Base-by-base conservation (phyloP, 192 early-diverging fungal species). In the Cladochytrium replicatum region DNA sequence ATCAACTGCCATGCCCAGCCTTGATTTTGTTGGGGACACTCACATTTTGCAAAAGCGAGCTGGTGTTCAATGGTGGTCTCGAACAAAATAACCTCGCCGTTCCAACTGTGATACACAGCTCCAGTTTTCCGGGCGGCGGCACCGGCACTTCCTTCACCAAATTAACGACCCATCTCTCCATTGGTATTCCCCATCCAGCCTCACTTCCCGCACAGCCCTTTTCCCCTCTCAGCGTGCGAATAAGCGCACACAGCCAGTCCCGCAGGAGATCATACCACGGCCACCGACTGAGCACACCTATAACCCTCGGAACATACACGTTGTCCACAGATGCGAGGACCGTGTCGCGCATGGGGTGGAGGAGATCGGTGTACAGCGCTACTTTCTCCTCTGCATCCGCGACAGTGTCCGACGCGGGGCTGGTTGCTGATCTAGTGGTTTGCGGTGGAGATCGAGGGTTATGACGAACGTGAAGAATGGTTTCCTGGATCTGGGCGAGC, bases 111-210 rank as follows among this genome's bases (percentile, higher is more conserved):
- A 89, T 68, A 11, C 74, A 74, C 5, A 88, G 63, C 55, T 89
- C 86, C 22, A 84, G 66, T 48, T 80, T 82, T 8, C 87, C 87
- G 29, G 82, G 82, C 6, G 87, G 86, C n/a, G 87, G 87, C 17
- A 87, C 38, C 29, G 76, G 81, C 7, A 89, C 61, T 48, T 89
- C 83, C 43, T 77, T 63, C 9, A 89, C 68, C 21, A 89, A 50
- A 50, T 89, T 87, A 13, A 67, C 47, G 7, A 87, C 60, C 37
- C 67, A 77, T 43, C 83, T 83, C 54, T 32, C 42, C 21, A 29
- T 40, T 32, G 48, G 19, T 40, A n/a, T 53, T 24, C 46, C 32
- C 22, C 13, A 19, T n/a, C 23, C 1, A 63, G 32, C 21, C 54
- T 24, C 31, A 27, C 49, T 48, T 27, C 60, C 68, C 19, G 13